Percentiles rank a stretch among this genome's conserved stretches.
phyloP scores from a whole-genome alignment of 2,329 filamentous ascomycete species.

The Cadophora sp. region DNA sequence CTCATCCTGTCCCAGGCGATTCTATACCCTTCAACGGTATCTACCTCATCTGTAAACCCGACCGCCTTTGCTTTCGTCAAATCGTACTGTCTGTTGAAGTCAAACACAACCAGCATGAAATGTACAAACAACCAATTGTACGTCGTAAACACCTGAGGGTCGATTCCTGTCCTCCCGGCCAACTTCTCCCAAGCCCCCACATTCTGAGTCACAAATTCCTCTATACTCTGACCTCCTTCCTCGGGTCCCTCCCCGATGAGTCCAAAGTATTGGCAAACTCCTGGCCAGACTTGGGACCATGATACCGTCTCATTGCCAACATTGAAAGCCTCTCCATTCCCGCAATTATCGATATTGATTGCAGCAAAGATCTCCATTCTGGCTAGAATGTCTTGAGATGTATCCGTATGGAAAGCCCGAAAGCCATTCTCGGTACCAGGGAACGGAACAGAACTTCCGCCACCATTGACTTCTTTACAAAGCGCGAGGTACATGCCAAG shows the following conservation, averaged over 20 bases:
- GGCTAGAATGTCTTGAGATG: not conserved
- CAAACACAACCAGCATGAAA: no score
- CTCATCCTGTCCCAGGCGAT: no score
- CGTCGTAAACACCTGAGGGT: no score
- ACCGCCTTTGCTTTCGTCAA: no score
- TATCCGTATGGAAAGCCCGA: not conserved
- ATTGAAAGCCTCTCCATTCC: not conserved
- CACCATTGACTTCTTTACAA: not conserved
- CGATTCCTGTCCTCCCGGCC: no score
- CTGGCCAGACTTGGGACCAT: not conserved
- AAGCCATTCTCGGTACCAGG: not conserved
- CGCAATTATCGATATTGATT: not conserved
- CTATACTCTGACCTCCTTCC: no score
- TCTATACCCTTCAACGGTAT: no score
- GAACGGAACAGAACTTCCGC: not conserved
- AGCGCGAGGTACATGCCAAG: not conserved
- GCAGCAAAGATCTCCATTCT: constrained; percentile 5
- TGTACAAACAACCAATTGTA: no score
- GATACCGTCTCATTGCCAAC: not conserved
- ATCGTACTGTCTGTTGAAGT: no score
- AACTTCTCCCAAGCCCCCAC: no score
- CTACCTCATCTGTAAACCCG: no score
- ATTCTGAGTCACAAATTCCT: no score
- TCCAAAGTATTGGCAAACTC: not conserved
- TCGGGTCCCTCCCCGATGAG: not conserved